Evolutionary conservation across 257 asterid species (phyloP).

Genomic region (Nicotiana sylvestris): DNA sequence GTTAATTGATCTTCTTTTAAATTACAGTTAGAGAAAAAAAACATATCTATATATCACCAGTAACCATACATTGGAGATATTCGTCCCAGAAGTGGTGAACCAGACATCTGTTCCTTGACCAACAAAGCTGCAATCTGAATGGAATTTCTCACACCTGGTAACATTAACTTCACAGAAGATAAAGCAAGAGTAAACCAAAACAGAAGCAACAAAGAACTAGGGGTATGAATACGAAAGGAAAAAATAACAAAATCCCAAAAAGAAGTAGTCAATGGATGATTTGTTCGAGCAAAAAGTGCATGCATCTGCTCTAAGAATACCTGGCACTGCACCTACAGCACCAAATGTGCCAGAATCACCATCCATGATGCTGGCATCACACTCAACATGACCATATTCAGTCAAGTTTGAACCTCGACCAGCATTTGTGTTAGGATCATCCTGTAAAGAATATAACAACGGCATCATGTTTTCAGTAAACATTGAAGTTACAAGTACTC

Average conservation of each 20-base stretch:
- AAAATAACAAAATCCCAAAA: not conserved
- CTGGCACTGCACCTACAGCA: conserved; percentile 96
- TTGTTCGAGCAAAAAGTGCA: not conserved
- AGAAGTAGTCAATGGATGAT: not conserved
- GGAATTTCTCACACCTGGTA: conserved; percentile 90
- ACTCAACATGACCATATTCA: conserved; percentile 87
- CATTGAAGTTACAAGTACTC: not conserved
- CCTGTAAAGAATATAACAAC: conserved; percentile 34
- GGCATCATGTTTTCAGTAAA: not conserved
- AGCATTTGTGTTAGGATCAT: conserved; percentile 92
- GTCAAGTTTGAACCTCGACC: conserved; percentile 95
- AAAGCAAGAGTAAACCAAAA: conserved; percentile 38
- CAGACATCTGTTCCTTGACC: conserved; percentile 78
- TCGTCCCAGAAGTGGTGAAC: conserved; percentile 84
- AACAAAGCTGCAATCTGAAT: conserved; percentile 77
- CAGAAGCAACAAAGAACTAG: conserved; percentile 17
- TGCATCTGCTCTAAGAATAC: conserved; percentile 29
- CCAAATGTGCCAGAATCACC: conserved; percentile 87
- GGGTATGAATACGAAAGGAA: not conserved
- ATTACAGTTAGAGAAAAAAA: too few relatives aligned
- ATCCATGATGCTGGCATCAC: conserved; percentile 97
- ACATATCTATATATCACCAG: too few relatives aligned
- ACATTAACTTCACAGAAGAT: conserved; percentile 60
- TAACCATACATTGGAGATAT: conserved; percentile 78
- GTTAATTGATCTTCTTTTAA: too few relatives aligned